Conservation (phyloP, 2,329 filamentous ascomycete species). For the Colletotrichum destructivum region DNA sequence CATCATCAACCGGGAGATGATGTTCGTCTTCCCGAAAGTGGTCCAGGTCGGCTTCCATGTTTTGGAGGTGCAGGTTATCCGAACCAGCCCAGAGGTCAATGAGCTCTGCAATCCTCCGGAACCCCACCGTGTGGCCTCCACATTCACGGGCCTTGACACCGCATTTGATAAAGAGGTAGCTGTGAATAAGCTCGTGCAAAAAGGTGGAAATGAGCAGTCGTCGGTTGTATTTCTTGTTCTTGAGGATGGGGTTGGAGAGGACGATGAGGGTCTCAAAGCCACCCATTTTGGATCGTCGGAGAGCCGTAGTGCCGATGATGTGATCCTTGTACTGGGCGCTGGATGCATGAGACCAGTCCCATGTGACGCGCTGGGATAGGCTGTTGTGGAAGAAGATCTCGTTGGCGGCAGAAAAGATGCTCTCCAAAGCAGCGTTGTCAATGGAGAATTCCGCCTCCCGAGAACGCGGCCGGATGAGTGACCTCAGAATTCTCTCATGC, state of each 20-base stretch:
- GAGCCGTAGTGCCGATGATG: constrained; percentile 75
- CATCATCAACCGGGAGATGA: constrained; percentile 36
- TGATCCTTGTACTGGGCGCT: constrained; percentile 66
- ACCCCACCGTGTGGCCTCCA: constrained; percentile 74
- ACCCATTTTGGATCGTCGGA: constrained; percentile 63
- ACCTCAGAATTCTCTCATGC: constrained; percentile 70
- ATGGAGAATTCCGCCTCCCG: constrained; percentile 65
- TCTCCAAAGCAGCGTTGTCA: constrained; percentile 70
- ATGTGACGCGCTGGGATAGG: constrained; percentile 70
- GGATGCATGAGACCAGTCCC: constrained; percentile 72
- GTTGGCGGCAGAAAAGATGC: constrained; percentile 74
- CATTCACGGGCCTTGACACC: constrained; percentile 69
- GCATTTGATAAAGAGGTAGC: constrained; percentile 75
- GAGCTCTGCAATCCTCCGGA: constrained; percentile 70
- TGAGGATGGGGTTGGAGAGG: constrained; percentile 72
- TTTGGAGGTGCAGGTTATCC: constrained; percentile 67
- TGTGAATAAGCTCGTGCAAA: constrained; percentile 77
- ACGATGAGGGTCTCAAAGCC: constrained; percentile 76
- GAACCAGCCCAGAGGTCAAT: constrained; percentile 74
- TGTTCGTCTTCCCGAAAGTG: constrained; percentile 60
- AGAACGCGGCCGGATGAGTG: constrained; percentile 68
- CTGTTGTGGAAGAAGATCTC: constrained; percentile 74
- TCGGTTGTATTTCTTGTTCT: constrained; percentile 69
- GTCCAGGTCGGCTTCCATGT: constrained; percentile 75
- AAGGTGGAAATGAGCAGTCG: constrained; percentile 76